Percentiles rank a stretch among this genome's conserved stretches.
Evolutionary conservation across 225 moss, liverwort and hornwort genomes (phyloP).

Genomic region (Straminergon stramineum): DNA sequence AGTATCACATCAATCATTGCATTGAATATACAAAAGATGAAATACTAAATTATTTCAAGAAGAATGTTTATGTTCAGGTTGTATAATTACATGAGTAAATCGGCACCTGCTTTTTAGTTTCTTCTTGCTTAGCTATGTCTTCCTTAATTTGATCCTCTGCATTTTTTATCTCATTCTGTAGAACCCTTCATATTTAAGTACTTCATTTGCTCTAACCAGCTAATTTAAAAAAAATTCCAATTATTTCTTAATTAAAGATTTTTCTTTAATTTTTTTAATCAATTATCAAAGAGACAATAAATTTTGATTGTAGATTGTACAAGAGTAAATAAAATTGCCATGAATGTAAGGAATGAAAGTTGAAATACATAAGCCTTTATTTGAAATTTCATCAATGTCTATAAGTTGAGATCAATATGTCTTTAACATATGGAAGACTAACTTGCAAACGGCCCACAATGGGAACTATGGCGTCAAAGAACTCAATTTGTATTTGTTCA

Average conservation of each 20-base stretch:
- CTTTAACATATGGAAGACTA: constrained; percentile 2
- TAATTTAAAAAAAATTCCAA: background rate
- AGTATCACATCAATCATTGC: background rate
- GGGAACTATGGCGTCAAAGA: constrained; percentile 56
- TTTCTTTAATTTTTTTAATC: background rate
- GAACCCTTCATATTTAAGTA: background rate
- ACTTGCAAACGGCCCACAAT: constrained; percentile 49
- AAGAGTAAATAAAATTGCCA: background rate
- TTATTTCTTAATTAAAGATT: background rate
- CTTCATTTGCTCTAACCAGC: background rate
- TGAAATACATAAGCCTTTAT: background rate
- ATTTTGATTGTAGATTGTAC: background rate
- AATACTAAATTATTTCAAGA: background rate
- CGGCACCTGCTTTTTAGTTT: constrained; percentile 48
- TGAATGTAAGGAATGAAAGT: background rate
- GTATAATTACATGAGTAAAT: constrained; percentile 11
- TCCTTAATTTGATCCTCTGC: constrained; percentile 9
- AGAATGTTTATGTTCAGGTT: background rate
- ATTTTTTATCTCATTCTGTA: constrained; percentile 20
- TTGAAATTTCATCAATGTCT: background rate
- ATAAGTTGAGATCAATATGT: background rate
- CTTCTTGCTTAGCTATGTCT: constrained; percentile 6
- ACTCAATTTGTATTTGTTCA: constrained; percentile 64
- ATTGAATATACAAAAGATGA: background rate
- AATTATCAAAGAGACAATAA: background rate